Base-by-base conservation (phyloP, 768 basidiomycete species). In the Termitomyces eurrhizus region DNA sequence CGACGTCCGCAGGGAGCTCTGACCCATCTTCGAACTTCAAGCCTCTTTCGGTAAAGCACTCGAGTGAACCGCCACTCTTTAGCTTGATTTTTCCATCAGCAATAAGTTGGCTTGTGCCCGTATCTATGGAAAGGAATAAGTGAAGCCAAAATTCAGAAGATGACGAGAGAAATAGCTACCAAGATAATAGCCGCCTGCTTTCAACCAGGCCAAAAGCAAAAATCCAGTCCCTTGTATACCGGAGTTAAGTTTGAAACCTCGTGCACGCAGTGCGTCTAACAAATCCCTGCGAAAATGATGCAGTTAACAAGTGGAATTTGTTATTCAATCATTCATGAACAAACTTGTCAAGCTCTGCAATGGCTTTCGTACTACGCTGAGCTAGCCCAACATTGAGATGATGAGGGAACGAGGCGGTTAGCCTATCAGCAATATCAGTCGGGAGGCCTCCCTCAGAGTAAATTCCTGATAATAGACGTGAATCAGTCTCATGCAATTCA, bases 71-170 rank as follows among this genome's bases (percentile, higher is more conserved):
- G 45, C 83, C 83, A 68, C 78, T 83, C 73, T 87, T 88, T 59
- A 89, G 70, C 69, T 86, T 86, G 75, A 89, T 87, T 68, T 86
- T 83, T 18, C 86, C 85, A 59, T 86, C 83, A 33, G 78, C 77
- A 62, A 88, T 82, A 58, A 83, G 71, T 67, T 83, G 77, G 60
- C 80, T 52, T 36, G 51, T 35, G 3, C 44, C 41, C 16, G 55
- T 42, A 45, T 56, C 55, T 42, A 11, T 56, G 16, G 13, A 46
- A 46, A 24, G 32, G 54, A 21, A 26, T 4, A 14, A 41, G 7
- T 8, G 7, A 12, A 11, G n/a, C 5, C 24, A 46, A 16, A 7
- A 33, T 16, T 16, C 14, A 18, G 24, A 33, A 36, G 12, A 36
- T 2, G 29, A 59, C 32, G 42, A 26, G 13, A 21, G 48, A 14